Evolutionary conservation across 305 asterid genomes (phyloP), one percentile per base, ranked within the genome.

Genomic region (Ajuga reptans): DNA sequence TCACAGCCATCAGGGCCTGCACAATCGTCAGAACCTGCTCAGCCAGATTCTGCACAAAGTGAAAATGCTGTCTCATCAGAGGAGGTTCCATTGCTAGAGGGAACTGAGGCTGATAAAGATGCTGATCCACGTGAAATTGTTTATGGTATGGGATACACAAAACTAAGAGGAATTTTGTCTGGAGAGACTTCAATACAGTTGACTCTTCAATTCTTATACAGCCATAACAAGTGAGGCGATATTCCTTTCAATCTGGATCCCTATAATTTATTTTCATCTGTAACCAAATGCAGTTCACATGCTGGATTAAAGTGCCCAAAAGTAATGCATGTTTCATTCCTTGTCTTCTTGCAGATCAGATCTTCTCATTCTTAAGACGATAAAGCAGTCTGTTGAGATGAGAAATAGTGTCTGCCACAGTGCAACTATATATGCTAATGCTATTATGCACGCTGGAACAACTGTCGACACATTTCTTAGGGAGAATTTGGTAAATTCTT

Each of bases 371-470:
- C 93, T 91, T 6, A 94, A 91, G 90, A 94, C 97, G 53, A 94
- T 94, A 71, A 91, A 94, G 83, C 99, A 94, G 73, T 91, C 98
- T 46, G 89, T 94, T 73, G 99, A 94, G 88, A 87, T 88, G 95
- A 87, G 98, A 84, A 91, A 91, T 63, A 91, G 98, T 61, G 99
- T 91, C 51, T 94, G 98, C 83, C 99, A 91, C 56, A 94, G 99
- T 81, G 98, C 99, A 71, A 91, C 98, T 34, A 91, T 94, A 75
- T 91, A 91, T 76, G 88, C 98, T 0, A 94, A 94, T 82, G 98
- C 99, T 51, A 85, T 91, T 78, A 94, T 94, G 98, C 99, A 94
- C 79, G 98, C 99, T 55, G 99, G 99, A 74, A 94, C 99, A 49
- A 94, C 99, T 7, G 98, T 89, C 11, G 98, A 94, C 77, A 89